Evolutionary conservation across 768 basidiomycete species (phyloP), one percentile per base, ranked within the genome.

Genomic region (Pleurotus salmoneostramineus): DNA sequence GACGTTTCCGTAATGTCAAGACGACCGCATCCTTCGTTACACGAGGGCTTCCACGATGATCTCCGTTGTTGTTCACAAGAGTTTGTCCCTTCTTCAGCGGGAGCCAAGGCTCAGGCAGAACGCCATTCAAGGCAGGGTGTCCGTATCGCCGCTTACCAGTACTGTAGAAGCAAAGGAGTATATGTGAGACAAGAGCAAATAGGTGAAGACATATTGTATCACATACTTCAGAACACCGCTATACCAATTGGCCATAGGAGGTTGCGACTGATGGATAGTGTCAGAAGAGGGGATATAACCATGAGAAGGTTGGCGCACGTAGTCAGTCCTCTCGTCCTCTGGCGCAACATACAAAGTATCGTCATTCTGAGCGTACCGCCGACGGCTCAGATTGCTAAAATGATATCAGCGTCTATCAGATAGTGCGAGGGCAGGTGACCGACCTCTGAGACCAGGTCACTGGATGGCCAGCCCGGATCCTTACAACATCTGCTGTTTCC

Each of bases 171-270:
- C 21, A 27, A 27, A 27, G 15, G 21, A 35, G 40, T 44, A 32
- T 11, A 43, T 27, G 52, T 48, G 60, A 64, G 58, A 35, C 45
- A 43, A 43, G 31, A n/a, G 58, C 3, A 65, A 27, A 46, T 17
- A 8, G 12, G 8, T 11, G 34, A 6, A 50, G 21, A 58, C 21
- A 14, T 46, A 45, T 10, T 43, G 2, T 21, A 35, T 52, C 49
- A 64, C 77, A 63, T 68, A 93, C 92, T 96, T 96, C 11, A 98
- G 77, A 17, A 98, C 93, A 0, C 96, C 96, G 45, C 80, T 82
- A 69, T 93, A 98, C 86, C 93, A 95, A 64, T 93, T 93, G 11
- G 90, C 88, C 92, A 98, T 95, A 0, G 96, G 96, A 0, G 96
- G 95, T 70, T 98, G 96, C 0, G 93, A 94, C 89, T 95, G 64